Conservation (phyloP, 805 yeast genomes). For the Myxozyma geophila region DNA sequence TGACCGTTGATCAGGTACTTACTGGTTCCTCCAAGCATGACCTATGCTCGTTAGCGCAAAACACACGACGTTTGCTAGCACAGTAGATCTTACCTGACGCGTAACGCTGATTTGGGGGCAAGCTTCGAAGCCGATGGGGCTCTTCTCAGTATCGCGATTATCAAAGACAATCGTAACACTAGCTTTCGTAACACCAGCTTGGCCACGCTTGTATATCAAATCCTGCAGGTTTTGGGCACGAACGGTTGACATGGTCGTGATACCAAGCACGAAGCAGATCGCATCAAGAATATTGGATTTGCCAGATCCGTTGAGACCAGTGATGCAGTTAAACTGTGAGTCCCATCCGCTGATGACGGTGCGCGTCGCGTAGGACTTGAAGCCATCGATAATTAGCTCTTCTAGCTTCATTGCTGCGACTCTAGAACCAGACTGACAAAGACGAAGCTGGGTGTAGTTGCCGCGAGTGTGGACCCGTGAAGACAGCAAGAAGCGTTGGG, state of each 20-base stretch:
- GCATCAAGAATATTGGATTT: conserved; percentile 96
- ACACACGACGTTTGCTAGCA: neutral
- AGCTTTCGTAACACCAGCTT: conserved; percentile 97
- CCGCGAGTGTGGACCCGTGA: too few relatives aligned
- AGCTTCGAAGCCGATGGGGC: conserved; percentile 87
- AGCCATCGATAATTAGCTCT: conserved; percentile 94
- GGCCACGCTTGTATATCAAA: conserved; percentile 94
- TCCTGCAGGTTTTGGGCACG: conserved; percentile 93
- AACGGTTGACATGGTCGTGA: conserved; percentile 91
- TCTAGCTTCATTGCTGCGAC: conserved; percentile 75
- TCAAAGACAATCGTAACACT: conserved; percentile 95
- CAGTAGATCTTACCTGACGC: conserved; percentile 55
- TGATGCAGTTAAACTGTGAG: conserved; percentile 93
- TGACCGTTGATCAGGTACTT: conserved; percentile 95
- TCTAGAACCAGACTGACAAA: too few relatives aligned
- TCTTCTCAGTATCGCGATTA: conserved; percentile 70
- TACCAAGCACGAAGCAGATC: conserved; percentile 96
- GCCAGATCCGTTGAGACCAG: conserved; percentile 97
- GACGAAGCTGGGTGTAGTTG: too few relatives aligned
- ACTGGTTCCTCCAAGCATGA: conserved; percentile 87
- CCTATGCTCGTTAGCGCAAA: conserved; percentile 36
- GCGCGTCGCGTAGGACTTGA: conserved; percentile 95
- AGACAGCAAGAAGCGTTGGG: too few relatives aligned
- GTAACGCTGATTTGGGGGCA: conserved; percentile 83
- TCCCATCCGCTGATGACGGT: conserved; percentile 97